phyloP scores from a whole-genome alignment of 371 early-diverging fungal genomes.

The Parasitella parasitica region DNA sequence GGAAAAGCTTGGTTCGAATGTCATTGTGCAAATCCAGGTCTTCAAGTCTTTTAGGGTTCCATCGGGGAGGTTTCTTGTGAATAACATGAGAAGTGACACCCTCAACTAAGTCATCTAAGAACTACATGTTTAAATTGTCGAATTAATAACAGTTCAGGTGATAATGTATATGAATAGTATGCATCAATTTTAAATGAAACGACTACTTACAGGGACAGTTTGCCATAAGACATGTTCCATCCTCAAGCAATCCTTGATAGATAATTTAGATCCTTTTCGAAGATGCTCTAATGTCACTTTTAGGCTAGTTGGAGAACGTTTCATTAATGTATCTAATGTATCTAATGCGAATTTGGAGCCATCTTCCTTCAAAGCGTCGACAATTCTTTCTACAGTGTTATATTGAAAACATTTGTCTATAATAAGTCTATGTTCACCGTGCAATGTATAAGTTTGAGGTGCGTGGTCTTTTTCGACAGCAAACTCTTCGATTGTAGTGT shows the following conservation, averaged over 20 bases:
- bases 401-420: conserved; percentile 71
- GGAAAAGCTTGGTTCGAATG: conserved; percentile 10
- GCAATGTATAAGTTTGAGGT: conserved; percentile 7
- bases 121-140: too few species aligned
- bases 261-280: conserved; percentile 59
- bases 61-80: conserved; percentile 50
- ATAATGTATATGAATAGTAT: neutral
- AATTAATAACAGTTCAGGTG: too few species aligned
- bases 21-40: conserved; percentile 48
- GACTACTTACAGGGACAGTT: conserved; percentile 57
- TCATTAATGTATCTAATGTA: conserved; percentile 59
- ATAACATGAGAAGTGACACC: conserved; percentile 58
- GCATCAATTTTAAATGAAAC: too few species aligned
- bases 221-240: conserved; percentile 77
- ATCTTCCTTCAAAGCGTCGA: conserved; percentile 53
- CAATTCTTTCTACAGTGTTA: conserved; percentile 75
- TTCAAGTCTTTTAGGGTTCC: conserved; percentile 66
- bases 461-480: conserved; percentile 39
- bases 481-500: conserved; percentile 86
- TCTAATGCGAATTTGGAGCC: conserved; percentile 62
- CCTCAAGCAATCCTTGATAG: conserved; percentile 45
- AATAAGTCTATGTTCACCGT: conserved; percentile 12
- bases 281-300: conserved; percentile 80
- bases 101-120: conserved; percentile 70
- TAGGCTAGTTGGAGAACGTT: conserved; percentile 78